Evolutionary conservation across 2,329 filamentous ascomycete genomes (phyloP).

Genomic region (Beauveria sp.): DNA sequence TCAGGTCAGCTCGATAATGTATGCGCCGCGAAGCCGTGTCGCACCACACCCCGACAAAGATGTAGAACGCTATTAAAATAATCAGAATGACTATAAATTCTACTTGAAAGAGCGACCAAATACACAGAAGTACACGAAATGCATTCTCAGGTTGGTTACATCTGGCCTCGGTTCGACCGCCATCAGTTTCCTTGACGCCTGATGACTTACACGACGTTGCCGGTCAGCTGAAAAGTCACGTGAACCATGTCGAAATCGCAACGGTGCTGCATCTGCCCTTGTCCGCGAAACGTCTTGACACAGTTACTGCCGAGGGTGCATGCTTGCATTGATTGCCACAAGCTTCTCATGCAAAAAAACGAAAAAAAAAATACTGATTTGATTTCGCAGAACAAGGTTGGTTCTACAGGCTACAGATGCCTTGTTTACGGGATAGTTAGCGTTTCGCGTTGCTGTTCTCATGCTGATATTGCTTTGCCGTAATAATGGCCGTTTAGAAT

Average conservation of each 20-base stretch:
- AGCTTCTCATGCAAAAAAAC: not conserved
- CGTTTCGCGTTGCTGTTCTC: not conserved
- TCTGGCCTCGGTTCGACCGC: not conserved
- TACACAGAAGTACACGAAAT: not conserved
- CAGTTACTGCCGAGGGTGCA: not conserved
- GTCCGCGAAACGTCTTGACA: not conserved
- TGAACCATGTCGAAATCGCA: not conserved
- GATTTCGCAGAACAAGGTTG: not conserved
- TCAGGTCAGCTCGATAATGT: not conserved
- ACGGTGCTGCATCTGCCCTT: not conserved
- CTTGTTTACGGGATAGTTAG: not conserved
- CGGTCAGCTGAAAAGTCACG: not conserved
- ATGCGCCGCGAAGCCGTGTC: not conserved
- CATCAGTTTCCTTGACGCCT: not conserved
- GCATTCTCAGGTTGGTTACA: not conserved
- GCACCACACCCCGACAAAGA: not conserved
- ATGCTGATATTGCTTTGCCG: not conserved
- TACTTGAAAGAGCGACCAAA: not conserved
- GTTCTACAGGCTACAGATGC: no score
- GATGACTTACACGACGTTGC: slow-evolving; percentile 11
- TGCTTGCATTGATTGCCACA: not conserved
- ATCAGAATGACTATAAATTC: not conserved
- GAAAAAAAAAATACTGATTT: not conserved
- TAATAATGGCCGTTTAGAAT: not conserved
- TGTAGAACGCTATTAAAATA: no score